Base-by-base conservation (phyloP, 371 early-diverging fungal species). In the Rhizopus stolonifer region DNA sequence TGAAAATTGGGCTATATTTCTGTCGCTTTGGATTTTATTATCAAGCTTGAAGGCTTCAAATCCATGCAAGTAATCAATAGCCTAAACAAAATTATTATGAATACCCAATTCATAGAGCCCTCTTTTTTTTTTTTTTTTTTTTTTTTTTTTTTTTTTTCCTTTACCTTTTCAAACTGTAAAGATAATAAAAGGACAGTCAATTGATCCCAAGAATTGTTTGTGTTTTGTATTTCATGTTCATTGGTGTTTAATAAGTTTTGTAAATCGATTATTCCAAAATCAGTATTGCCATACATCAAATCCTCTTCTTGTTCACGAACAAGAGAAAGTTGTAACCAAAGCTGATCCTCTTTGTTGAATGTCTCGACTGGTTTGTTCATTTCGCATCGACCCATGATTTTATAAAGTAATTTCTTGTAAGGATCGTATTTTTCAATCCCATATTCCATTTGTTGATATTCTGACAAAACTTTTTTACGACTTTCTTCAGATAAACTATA, bases 361-460 rank as follows among this genome's bases (percentile, higher is more conserved):
- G 76, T 81, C 23, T 80, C 77, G 0, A 86, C 56, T 7, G 74
- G 72, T 58, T 85, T 85, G 43, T 70, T 68, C 61, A 93, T 55
- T 38, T 90, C 95, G 55, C 94, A 93, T 3, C 93, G 80, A 3
- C 97, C 96, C 44, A 96, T 64, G 19, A 93, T 83, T 65, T 91
- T 93, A 72, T 87, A 91, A 11, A 96, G 54, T 4, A 93, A 83
- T 3, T 86, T 69, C 68, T 95, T 94, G 81, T 87, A 95, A 10
- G 92, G 92, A 65, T 96, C 97, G 10, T 70, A 74, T 0, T 63
- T 49, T 23, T 67, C 61, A 9, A 66, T 64, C 5, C 70, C 69
- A 49, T 82, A 77, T 25, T 74, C 67, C 46, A 82, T 64, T n/a
- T 64, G 64, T 50, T 74, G 71, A 72, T 85, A 89, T 38, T 87